Evolutionary conservation across 2,329 filamentous ascomycete genomes (phyloP).

Genomic region (Epichloe typhina): DNA sequence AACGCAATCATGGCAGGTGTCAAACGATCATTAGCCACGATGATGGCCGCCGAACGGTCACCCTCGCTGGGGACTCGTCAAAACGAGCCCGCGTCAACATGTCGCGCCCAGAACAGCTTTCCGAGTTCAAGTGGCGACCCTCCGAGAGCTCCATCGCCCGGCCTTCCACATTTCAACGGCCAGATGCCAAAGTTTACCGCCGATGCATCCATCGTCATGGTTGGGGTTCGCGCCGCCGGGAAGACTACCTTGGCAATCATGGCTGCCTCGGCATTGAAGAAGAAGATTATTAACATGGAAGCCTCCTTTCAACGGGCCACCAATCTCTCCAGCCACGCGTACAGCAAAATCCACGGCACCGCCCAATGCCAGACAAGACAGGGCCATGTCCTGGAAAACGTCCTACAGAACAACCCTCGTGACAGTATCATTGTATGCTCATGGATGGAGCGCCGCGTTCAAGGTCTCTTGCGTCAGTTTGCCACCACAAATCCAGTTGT

Average conservation of each 20-base stretch:
- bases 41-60: slow-evolving; percentile 17
- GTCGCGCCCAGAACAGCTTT: background rate
- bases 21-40: slow-evolving; percentile 25
- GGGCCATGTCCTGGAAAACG: slow-evolving; percentile 44
- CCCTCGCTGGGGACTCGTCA: slow-evolving; percentile 6
- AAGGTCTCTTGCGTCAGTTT: slow-evolving; percentile 47
- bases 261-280: slow-evolving; percentile 55
- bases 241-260: slow-evolving; percentile 68
- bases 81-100: background rate
- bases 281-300: slow-evolving; percentile 57
- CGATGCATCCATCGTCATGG: slow-evolving; percentile 58
- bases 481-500: slow-evolving; percentile 55
- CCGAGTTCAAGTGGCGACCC: background rate
- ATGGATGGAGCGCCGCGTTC: slow-evolving; percentile 52
- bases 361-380: slow-evolving; percentile 51
- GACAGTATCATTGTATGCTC: slow-evolving; percentile 60
- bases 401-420: slow-evolving; percentile 44
- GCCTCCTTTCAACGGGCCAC: slow-evolving; percentile 51
- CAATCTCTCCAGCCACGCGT: slow-evolving; percentile 47
- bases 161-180: slow-evolving; percentile 13
- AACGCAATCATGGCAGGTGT: slow-evolving; percentile 22
- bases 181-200: slow-evolving; percentile 32
- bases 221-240: slow-evolving; percentile 60
- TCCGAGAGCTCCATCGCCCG: slow-evolving; percentile 14
- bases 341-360: slow-evolving; percentile 49